Conservation (phyloP, 1,284 basidiomycete genomes). For the Sphaerobolus stellatus region DNA sequence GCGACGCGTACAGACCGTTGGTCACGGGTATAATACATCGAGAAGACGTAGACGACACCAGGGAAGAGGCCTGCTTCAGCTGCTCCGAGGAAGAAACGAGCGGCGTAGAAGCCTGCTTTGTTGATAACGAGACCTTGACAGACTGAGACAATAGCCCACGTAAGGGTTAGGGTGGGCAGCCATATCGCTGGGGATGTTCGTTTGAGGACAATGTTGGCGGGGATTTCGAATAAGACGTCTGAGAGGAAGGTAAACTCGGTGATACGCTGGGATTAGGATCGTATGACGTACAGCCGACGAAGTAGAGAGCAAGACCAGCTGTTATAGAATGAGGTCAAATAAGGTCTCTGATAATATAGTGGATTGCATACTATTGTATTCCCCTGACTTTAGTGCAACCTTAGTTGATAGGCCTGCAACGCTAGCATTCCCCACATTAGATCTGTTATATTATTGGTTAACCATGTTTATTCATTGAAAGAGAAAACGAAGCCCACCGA, state of each 20-base stretch:
- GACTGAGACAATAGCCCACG: constrained; percentile 61
- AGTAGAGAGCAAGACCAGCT: constrained; percentile 62
- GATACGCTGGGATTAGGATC: no score
- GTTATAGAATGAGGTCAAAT: constrained; percentile 1
- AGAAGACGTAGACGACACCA: constrained; percentile 61
- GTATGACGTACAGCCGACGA: constrained; percentile 51
- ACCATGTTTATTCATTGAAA: background rate
- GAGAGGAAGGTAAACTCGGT: background rate
- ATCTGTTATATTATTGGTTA: constrained; percentile 36
- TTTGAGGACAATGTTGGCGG: constrained; percentile 62
- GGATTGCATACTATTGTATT: constrained; percentile 36
- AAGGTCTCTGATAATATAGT: constrained; percentile 3
- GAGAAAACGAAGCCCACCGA: constrained; percentile 36
- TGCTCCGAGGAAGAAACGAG: constrained; percentile 54
- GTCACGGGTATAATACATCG: constrained; percentile 61
- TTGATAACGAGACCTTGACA: constrained; percentile 59
- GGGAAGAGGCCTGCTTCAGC: constrained; percentile 61
- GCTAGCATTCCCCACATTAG: constrained; percentile 68
- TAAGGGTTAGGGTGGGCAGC: constrained; percentile 57
- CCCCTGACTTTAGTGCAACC: constrained; percentile 1
- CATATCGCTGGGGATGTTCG: constrained; percentile 56
- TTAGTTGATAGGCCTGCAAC: constrained; percentile 8
- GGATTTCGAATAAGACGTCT: constrained; percentile 67
- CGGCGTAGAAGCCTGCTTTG: constrained; percentile 54
- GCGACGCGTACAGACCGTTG: constrained; percentile 57